Evolutionary conservation across 129 eudicot species (phyloP), one percentile per base, ranked within the genome.

Genomic region (Helianthus annuus): DNA sequence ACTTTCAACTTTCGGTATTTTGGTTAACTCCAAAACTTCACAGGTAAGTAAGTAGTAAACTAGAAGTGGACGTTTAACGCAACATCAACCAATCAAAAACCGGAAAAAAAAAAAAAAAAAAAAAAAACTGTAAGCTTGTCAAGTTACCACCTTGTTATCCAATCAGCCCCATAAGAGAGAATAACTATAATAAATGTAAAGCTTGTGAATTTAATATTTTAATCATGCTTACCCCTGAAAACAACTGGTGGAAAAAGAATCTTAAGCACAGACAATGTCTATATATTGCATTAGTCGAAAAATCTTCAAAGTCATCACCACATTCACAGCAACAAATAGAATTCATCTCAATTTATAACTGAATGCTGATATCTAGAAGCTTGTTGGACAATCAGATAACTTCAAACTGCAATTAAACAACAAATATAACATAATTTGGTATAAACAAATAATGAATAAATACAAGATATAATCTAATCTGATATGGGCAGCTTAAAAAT

Each of bases 221-320:
- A 19, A 19, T 19, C 22, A 40, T 12, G 72, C 82, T 71, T 46
- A 78, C 82, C 77, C 82, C 82, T 9, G 82, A 14, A 29, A 78
- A 78, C 24, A 78, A 78, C 32, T 78, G 82, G 19, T 78, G 82
- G 70, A 78, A 71, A 54, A 78, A 78, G 72, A 78, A 78, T 70
- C 82, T 65, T 32, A 78, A 71, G 34, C 77, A 78, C 32, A 71
- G 19, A 67, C 82, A 78, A 53, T 71, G 82, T 55, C 82, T 64
- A 48, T 78, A 78, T 12, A 78, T 34, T n/a, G 68, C 10, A 78
- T 78, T 71, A 29, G 82, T 53, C 7, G 76, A 65, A 45, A 70
- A 69, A 4, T 78, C 81, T 71, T 78, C 82, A 55, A 78, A 72
- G 39, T 78, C 82, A 71, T 78, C 82, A 56, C 68, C 77, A 71